Percentiles rank a stretch among this genome's conserved stretches.
Conservation (phyloP, 2,329 filamentous ascomycete genomes). For the Penicillium polonicum region DNA sequence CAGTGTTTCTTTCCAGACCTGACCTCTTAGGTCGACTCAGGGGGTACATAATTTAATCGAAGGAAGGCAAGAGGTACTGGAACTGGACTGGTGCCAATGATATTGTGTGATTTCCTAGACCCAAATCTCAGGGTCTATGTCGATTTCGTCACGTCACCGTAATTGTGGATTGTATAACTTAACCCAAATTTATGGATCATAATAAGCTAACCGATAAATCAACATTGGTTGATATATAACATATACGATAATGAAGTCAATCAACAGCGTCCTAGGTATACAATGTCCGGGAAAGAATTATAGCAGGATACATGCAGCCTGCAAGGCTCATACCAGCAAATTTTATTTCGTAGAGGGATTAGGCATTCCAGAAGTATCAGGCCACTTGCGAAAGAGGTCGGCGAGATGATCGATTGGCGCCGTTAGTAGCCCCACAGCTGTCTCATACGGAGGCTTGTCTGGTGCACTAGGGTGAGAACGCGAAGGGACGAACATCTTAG, state of each 20-base stretch:
- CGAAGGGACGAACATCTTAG: conserved; percentile 54
- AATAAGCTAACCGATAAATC: neutral
- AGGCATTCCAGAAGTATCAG: conserved; percentile 28
- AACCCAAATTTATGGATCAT: neutral
- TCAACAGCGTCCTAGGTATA: neutral
- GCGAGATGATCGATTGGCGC: conserved; percentile 58
- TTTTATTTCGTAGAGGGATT: conserved; percentile 15
- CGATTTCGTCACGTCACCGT: neutral
- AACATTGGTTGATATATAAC: neutral
- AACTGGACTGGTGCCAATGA: too few relatives aligned
- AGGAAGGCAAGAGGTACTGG: neutral
- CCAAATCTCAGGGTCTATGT: neutral
- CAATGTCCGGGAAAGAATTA: neutral
- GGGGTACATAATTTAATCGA: neutral
- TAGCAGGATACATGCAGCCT: neutral
- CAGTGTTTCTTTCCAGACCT: neutral
- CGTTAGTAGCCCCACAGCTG: conserved; percentile 52
- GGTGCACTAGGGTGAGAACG: conserved; percentile 51
- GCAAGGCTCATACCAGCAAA: neutral
- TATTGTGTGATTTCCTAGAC: neutral
- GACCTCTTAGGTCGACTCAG: neutral
- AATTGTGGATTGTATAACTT: neutral
- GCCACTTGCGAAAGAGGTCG: conserved; percentile 54
- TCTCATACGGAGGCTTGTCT: conserved; percentile 56
- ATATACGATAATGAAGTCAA: neutral